Percentiles rank a stretch among this genome's conserved stretches.
These are phyloP conservation scores for Xylariaceae sp. DNA, from an alignment of 2,329 filamentous ascomycete species.

Conservation along the genomic window DNA sequence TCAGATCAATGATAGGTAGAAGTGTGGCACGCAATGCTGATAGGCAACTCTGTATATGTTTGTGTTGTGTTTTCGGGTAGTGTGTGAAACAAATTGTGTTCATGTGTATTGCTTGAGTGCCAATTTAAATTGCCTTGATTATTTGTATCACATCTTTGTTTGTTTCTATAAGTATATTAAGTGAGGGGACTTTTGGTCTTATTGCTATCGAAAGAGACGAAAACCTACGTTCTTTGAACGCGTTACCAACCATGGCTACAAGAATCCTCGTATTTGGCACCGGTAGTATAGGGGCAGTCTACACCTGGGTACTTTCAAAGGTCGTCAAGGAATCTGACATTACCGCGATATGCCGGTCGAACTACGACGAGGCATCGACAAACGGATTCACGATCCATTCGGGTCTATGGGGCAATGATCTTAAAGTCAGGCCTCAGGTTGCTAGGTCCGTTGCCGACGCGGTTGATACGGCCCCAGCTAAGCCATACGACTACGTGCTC, in stretches of 20 bases:
- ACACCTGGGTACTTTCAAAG: conserved; percentile 32
- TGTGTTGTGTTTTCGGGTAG: too few species aligned
- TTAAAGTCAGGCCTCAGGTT: conserved; percentile 32
- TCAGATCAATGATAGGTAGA: too few species aligned
- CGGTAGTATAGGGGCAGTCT: conserved; percentile 37
- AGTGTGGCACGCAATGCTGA: not conserved
- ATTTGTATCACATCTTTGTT: not conserved
- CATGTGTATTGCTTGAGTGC: not conserved
- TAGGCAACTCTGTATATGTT: not conserved
- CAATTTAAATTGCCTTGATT: not conserved
- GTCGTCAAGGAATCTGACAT: conserved; percentile 30
- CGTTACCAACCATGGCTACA: conserved; percentile 19
- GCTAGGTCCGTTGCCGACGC: conserved; percentile 36
- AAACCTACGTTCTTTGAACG: not conserved
- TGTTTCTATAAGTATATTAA: not conserved
- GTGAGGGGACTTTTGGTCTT: not conserved
- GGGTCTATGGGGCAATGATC: conserved; percentile 33
- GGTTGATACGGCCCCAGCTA: conserved; percentile 15
- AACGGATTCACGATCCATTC: conserved; percentile 38
- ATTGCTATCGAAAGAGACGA: not conserved
- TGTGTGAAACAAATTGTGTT: not conserved
- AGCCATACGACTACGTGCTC: conserved; percentile 35
- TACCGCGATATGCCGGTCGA: conserved; percentile 37
- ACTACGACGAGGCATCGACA: conserved; percentile 33
- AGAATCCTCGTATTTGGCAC: conserved; percentile 39